Base-by-base conservation (phyloP, 352 stramenopile genomes). In the Globisporangium orthogonon region DNA sequence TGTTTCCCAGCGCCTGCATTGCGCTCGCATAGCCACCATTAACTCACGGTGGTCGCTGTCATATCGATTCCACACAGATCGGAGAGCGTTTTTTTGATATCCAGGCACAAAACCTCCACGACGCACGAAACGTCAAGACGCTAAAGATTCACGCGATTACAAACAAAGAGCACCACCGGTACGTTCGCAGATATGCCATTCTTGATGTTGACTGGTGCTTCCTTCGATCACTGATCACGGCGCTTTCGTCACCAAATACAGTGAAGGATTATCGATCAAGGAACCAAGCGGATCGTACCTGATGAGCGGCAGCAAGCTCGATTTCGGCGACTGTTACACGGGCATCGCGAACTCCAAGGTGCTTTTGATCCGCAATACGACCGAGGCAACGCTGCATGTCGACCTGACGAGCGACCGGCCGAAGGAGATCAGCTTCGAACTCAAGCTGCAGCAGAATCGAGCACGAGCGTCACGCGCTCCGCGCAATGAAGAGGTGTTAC, bases 301-400 rank as follows among this genome's bases (percentile, higher is more conserved):
- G 1, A 92, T 90, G 81, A 94, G 85, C 54, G 86, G 86, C 17
- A 94, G 85, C 64, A 85, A 89, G 40, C 60, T 96, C 49, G 84
- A 96, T 70, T 96, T 94, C 65, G 86, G 86, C 9, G 86, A 96
- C 63, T 94, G 84, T 56, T 96, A 94, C 66, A 85, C 81, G 5
- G 84, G 83, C 30, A 86, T 94, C 14, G 67, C 84, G 14, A 90
- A 85, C 28, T 90, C 82, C 10, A 96, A 94, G 63, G 71, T 83
- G 4, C 73, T 96, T 15, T 53, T 91, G 40, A 72, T 96, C 50
- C 82, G 85, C 33, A 96, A 96, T 63, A 89, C 87, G 51, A 96
- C 83, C 0, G 84, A 94, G 46, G 82, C 75, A 28, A 72, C 85
- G 35, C 65, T 96, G 28, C 83, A 96, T 61, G 83, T 96, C 37